Conservation (phyloP, 768 basidiomycete genomes). For the Cystofilobasidium bisporidii region DNA sequence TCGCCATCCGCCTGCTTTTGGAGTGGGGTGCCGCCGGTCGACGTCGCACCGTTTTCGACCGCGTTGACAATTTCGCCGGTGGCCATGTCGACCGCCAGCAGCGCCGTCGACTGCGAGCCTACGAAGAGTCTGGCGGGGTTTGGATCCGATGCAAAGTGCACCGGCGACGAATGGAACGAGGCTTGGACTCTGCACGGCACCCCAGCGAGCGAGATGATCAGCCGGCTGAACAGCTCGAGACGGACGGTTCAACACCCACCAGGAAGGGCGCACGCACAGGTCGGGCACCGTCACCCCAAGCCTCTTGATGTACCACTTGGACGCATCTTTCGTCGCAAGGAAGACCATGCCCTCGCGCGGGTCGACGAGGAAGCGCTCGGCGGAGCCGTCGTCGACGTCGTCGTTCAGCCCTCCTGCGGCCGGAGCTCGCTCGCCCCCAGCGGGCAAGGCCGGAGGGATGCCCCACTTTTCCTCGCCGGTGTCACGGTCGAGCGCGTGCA, state of each 20-base stretch:
- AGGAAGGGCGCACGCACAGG: slow-evolving; percentile 48
- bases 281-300: slow-evolving; percentile 87
- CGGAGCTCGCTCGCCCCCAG: slow-evolving; percentile 19
- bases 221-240: too few species aligned
- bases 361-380: slow-evolving; percentile 28
- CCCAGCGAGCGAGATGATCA: not conserved
- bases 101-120: slow-evolving; percentile 79
- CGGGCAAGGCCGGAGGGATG: slow-evolving; percentile 44
- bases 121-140: slow-evolving; percentile 65
- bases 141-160: slow-evolving; percentile 57
- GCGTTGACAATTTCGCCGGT: slow-evolving; percentile 38
- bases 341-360: slow-evolving; percentile 20
- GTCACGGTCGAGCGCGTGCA: slow-evolving; percentile 84
- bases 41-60: slow-evolving; percentile 5
- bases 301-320: slow-evolving; percentile 51
- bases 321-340: not conserved
- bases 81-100: slow-evolving; percentile 43
- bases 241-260: too few species aligned
- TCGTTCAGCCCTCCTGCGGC: slow-evolving; percentile 28
- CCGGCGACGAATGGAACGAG: slow-evolving; percentile 39
- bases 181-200: slow-evolving; percentile 21
- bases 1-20: slow-evolving; percentile 15
- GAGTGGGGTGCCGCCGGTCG: slow-evolving; percentile 34
- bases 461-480: slow-evolving; percentile 80
- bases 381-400: slow-evolving; percentile 52